Conservation (phyloP, 768 basidiomycete species). For the Mycena rosella region DNA sequence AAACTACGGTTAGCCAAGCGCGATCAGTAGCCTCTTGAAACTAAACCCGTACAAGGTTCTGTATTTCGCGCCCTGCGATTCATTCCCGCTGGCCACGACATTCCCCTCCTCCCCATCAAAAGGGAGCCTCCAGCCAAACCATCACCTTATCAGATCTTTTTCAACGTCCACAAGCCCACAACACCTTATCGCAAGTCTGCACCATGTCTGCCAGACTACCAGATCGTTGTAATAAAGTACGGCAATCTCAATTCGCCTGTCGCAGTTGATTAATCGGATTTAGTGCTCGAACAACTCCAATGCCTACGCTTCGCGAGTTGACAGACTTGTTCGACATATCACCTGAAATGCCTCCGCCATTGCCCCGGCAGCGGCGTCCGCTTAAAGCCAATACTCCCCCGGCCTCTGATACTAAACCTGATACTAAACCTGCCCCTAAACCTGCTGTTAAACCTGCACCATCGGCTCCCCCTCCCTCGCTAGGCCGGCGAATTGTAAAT, state of each 20-base stretch:
- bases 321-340: slow-evolving; percentile 76
- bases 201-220: slow-evolving; percentile 87
- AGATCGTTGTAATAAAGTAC: slow-evolving; percentile 88
- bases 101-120: slow-evolving; percentile 56
- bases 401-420: slow-evolving; percentile 1
- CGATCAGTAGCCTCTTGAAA: background rate
- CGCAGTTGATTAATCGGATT: background rate
- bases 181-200: slow-evolving; percentile 85
- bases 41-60: slow-evolving; percentile 59
- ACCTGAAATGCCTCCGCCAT: slow-evolving; percentile 77
- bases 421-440: background rate
- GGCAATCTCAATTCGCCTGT: slow-evolving; percentile 40
- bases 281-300: slow-evolving; percentile 85
- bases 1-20: slow-evolving; percentile 60
- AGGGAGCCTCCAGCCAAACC: slow-evolving; percentile 33
- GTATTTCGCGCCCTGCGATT: slow-evolving; percentile 80
- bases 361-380: slow-evolving; percentile 57
- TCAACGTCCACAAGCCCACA: slow-evolving; percentile 91
- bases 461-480: slow-evolving; percentile 39
- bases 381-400: slow-evolving; percentile 26
- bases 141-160: slow-evolving; percentile 87
- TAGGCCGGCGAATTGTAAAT: slow-evolving; percentile 45
- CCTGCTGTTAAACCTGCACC: slow-evolving; percentile 5
- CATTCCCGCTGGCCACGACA: slow-evolving; percentile 73
- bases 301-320: slow-evolving; percentile 88